These are phyloP conservation scores for Ophiosphaerella narmari DNA, from an alignment of 2,329 filamentous ascomycete species.

Conservation along the genomic window DNA sequence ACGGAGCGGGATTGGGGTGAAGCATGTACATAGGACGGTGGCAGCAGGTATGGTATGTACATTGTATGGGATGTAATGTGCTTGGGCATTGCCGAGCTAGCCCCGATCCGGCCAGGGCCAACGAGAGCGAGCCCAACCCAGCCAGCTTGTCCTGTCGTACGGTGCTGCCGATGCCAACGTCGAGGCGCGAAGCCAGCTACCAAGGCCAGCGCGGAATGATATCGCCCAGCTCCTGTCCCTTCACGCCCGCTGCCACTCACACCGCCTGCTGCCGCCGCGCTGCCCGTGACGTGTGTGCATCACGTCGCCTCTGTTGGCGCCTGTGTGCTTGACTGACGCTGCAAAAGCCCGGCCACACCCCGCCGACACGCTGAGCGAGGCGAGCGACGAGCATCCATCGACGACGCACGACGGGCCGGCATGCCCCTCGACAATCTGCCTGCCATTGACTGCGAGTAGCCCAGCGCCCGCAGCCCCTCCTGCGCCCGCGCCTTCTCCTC, in stretches of 20 bases:
- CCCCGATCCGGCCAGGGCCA: constrained; percentile 4
- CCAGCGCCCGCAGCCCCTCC: no score
- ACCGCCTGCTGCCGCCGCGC: no score
- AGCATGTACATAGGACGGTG: no score
- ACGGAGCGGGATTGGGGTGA: no score
- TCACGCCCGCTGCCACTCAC: neutral
- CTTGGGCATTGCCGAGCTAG: neutral
- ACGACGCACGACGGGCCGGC: constrained; percentile 32
- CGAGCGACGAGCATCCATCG: neutral
- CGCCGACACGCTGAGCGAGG: neutral
- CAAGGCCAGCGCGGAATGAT: constrained; percentile 2
- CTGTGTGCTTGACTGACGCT: constrained; percentile 4
- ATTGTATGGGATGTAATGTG: no score
- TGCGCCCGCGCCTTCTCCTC: no score
- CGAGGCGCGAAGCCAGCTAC: no score
- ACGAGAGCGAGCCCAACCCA: constrained; percentile 5
- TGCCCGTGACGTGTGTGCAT: no score
- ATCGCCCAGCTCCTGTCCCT: neutral
- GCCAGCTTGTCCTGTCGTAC: neutral
- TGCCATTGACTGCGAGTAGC: constrained; percentile 5
- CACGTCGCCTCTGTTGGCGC: no score
- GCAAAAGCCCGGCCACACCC: constrained; percentile 13
- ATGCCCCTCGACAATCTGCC: constrained; percentile 35
- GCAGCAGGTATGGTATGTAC: no score
- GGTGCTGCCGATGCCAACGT: no score